phyloP scores from a whole-genome alignment of 495 filamentous ascomycete species.

The Podospora appendiculata region DNA sequence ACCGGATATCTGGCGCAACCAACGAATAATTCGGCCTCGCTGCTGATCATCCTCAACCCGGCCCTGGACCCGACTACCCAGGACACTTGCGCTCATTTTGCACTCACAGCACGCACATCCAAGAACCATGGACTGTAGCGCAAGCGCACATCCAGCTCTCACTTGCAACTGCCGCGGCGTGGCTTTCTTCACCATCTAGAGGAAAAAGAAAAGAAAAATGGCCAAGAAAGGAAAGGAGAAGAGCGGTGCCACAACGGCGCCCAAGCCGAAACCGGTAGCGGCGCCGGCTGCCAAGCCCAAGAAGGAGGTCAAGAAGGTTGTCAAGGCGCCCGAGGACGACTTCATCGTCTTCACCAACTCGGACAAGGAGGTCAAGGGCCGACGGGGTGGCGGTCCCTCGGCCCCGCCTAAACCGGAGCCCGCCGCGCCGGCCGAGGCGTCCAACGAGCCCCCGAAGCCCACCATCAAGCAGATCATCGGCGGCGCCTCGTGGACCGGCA shows the following conservation, averaged over 20 bases:
- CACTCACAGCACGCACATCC: not conserved
- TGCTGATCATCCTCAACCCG: not conserved
- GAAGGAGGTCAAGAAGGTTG: constrained; percentile 26
- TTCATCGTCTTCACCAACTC: constrained; percentile 63
- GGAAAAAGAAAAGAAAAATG: constrained; percentile 12
- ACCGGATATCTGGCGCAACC: not conserved
- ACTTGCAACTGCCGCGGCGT: not conserved
- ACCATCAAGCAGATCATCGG: constrained; percentile 84
- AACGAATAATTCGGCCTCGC: too few species aligned
- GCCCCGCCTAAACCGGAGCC: constrained; percentile 7
- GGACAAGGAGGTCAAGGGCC: constrained; percentile 46
- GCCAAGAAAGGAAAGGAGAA: constrained; percentile 40
- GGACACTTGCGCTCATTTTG: not conserved
- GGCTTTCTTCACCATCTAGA: not conserved
- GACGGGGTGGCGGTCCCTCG: constrained; percentile 36
- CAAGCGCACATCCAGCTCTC: not conserved
- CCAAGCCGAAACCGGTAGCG: constrained; percentile 8
- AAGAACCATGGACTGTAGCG: constrained; percentile 3
- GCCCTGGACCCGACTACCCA: not conserved
- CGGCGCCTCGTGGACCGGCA: constrained; percentile 94
- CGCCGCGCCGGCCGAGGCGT: constrained; percentile 26
- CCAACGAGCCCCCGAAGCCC: constrained; percentile 56
- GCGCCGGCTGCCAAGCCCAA: constrained; percentile 18
- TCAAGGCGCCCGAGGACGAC: constrained; percentile 45
- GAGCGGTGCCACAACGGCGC: constrained; percentile 26